These are phyloP conservation scores for Talaromyces piceae DNA, from an alignment of 2,329 filamentous ascomycete species.

Conservation along the genomic window DNA sequence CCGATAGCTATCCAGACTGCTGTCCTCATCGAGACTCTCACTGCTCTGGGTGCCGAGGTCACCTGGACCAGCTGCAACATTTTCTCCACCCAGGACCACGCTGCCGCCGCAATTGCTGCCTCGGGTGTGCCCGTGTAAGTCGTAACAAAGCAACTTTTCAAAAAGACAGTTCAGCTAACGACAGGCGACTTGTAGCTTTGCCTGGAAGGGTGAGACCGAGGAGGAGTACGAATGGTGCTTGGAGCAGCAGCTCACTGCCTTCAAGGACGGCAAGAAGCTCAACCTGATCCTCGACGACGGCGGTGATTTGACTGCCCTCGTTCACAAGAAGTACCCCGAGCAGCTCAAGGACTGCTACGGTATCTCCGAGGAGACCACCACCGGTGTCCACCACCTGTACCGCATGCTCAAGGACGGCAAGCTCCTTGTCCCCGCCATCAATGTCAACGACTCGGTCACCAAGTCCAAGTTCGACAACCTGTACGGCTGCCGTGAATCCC, in stretches of 20 bases:
- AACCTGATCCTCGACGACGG: conserved; percentile 99
- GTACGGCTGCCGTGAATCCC: conserved; percentile 97
- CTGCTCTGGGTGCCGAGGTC: conserved; percentile 88
- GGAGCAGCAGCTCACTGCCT: conserved; percentile 93
- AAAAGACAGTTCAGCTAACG: not conserved
- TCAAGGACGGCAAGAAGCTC: conserved; percentile 93
- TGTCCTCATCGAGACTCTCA: conserved; percentile 97
- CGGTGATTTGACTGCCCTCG: conserved; percentile 90
- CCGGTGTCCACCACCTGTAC: conserved; percentile 99
- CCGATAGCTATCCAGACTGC: conserved; percentile 93
- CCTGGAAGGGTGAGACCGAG: conserved; percentile 89
- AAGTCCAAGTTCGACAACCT: conserved; percentile 99
- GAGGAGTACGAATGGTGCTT: conserved; percentile 99
- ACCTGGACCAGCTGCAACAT: conserved; percentile 99
- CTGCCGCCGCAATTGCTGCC: conserved; percentile 93
- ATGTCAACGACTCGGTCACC: conserved; percentile 99
- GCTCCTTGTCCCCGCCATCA: conserved; percentile 92
- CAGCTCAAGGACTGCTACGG: conserved; percentile 97
- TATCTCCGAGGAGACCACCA: conserved; percentile 99
- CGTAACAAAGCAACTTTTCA: not conserved
- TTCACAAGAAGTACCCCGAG: conserved; percentile 98
- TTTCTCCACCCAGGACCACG: conserved; percentile 98
- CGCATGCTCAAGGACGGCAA: conserved; percentile 86
- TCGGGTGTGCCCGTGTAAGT: conserved; percentile 74
- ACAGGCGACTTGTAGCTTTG: conserved; percentile 42